Conservation (phyloP, 345 rosid genomes). For the Citrus reticulata region DNA sequence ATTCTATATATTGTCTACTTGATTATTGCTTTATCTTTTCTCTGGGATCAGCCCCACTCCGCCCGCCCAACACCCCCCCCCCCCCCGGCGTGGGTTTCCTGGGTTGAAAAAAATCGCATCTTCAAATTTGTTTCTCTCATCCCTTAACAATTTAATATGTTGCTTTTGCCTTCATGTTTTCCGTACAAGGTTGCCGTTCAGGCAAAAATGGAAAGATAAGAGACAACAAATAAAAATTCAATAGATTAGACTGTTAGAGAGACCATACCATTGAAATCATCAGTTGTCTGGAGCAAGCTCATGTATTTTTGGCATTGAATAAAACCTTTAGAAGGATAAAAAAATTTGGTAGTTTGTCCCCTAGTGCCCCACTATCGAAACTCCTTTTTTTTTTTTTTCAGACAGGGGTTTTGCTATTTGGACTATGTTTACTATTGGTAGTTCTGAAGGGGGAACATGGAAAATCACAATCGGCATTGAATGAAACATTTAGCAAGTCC, state of each 20-base stretch:
- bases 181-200: background rate
- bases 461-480: background rate
- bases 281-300: background rate
- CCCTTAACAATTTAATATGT: background rate
- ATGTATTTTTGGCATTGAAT: background rate
- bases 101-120: background rate
- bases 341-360: background rate
- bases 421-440: background rate
- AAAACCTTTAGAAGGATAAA: background rate
- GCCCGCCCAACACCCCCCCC: no score
- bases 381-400: background rate
- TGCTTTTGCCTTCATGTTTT: background rate
- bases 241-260: background rate
- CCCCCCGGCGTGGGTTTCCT: no score
- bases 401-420: background rate
- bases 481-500: background rate
- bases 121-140: background rate
- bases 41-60: no score
- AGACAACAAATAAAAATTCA: background rate
- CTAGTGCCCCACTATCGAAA: background rate
- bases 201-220: background rate
- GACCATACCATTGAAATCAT: background rate
- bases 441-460: background rate
- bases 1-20: slow-evolving; percentile 1
- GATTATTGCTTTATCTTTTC: background rate